Evolutionary conservation across 164 flowering plant genomes (phyloP), one percentile per base, ranked within the genome.

Genomic region (Kalanchoe fedtschenkoi): DNA sequence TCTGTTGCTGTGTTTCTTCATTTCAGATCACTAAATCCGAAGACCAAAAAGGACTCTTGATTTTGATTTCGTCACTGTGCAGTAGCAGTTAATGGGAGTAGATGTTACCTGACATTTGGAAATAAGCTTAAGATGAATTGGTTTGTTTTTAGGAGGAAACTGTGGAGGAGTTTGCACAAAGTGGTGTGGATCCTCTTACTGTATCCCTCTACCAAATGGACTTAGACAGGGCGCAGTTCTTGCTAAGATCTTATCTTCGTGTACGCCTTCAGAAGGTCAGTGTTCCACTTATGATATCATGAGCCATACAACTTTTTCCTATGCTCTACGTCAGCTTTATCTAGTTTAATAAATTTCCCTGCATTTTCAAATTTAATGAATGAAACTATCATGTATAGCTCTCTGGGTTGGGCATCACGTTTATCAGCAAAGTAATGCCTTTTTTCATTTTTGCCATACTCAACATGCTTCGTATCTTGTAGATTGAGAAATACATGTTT

Each of bases 191-290:
- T 66, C 88, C 91, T 6, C 83, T 85, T 24, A 83, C 75, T 2
- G 75, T 87, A 39, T 93, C 97, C 6, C 80, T 93, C 33, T 87
- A 87, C 69, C 95, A 85, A 69, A 90, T 91, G 93, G 97, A 91
- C 67, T 65, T 95, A 77, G 96, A 95, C 41, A 78, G 93, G 43
- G 71, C 83, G 41, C 83, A 76, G 67, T 91, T 81, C 69, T 74
- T 91, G 33, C 74, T 91, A 76, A 75, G 96, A 78, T 91, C 96
- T 0, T 95, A 95, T 76, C 85, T 95, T 21, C 80, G 93, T 37
- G 75, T 73, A 61, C 87, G 96, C 37, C 88, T 91, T 17, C 95
- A 81, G 62, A 95, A 95, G 95, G 99, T 93, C 29, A 13, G 29
- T n/a, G 2, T n/a, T 34, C 41, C 17, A 32, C n/a, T 58, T 15